A percentile compares a stretch with the other conserved stretches of the same genome.
Conservation (phyloP, 345 rosid species). For the Euphorbia tirucalli region DNA sequence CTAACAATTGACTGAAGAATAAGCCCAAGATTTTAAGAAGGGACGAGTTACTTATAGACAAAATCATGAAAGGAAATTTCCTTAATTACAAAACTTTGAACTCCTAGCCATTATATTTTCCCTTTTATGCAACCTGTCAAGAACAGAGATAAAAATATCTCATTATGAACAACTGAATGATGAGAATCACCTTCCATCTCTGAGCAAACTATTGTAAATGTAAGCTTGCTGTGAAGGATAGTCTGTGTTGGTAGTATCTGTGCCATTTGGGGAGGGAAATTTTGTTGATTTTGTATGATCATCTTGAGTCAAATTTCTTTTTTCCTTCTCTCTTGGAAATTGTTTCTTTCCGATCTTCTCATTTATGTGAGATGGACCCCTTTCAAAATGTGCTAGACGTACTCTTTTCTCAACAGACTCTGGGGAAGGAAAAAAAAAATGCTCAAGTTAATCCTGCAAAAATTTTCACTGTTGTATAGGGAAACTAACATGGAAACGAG, state of each 20-base stretch:
- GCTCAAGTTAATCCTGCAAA: background rate
- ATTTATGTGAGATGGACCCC: slow-evolving; percentile 32
- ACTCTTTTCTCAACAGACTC: slow-evolving; percentile 39
- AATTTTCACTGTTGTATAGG: background rate
- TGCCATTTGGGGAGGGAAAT: slow-evolving; percentile 33
- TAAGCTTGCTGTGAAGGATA: slow-evolving; percentile 33
- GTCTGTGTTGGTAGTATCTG: slow-evolving; percentile 31
- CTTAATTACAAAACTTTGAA: background rate
- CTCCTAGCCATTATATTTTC: background rate
- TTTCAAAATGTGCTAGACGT: slow-evolving; percentile 32
- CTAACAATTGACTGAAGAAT: slow-evolving; percentile 34
- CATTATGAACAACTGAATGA: slow-evolving; percentile 6
- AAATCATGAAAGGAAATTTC: background rate
- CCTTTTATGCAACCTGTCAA: background rate
- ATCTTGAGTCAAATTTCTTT: slow-evolving; percentile 34
- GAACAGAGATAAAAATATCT: background rate
- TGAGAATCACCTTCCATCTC: slow-evolving; percentile 63
- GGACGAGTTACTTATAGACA: background rate
- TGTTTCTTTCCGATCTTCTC: slow-evolving; percentile 33
- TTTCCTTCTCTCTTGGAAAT: slow-evolving; percentile 33
- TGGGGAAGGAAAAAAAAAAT: slow-evolving; percentile 21
- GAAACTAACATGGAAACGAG: background rate
- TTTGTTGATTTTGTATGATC: slow-evolving; percentile 32
- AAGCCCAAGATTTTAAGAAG: slow-evolving; percentile 16
- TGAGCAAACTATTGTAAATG: slow-evolving; percentile 55